phyloP scores from a whole-genome alignment of 441 rosid species.

The Pelargonium fulgidum region DNA sequence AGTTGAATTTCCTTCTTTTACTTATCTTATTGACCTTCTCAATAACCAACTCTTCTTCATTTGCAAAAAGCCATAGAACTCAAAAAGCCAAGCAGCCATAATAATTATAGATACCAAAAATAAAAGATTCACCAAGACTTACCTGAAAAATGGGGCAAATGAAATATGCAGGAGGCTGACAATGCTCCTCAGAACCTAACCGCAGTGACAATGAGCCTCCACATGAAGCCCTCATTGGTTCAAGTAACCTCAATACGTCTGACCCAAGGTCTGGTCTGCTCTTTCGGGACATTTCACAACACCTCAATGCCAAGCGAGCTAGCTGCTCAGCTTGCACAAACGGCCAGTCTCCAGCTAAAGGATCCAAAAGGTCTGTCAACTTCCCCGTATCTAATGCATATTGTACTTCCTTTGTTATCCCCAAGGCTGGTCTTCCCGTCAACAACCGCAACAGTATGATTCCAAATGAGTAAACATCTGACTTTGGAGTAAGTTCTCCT shows the following conservation, averaged over 20 bases:
- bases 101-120: neutral
- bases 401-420: slow-evolving; percentile 68
- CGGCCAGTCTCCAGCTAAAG: slow-evolving; percentile 97
- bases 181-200: slow-evolving; percentile 52
- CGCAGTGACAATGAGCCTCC: slow-evolving; percentile 52
- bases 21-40: too few species aligned
- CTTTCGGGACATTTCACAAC: slow-evolving; percentile 66
- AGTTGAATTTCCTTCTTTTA: too few species aligned
- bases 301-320: slow-evolving; percentile 73
- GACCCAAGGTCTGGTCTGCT: slow-evolving; percentile 74
- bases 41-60: neutral
- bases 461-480: slow-evolving; percentile 93
- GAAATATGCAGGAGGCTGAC: slow-evolving; percentile 70
- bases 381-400: slow-evolving; percentile 52
- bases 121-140: slow-evolving; percentile 19
- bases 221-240: slow-evolving; percentile 90
- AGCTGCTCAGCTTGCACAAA: slow-evolving; percentile 92
- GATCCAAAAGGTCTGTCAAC: slow-evolving; percentile 63
- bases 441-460: slow-evolving; percentile 64
- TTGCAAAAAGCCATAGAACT: neutral
- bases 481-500: slow-evolving; percentile 78
- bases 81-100: neutral
- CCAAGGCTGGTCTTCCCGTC: slow-evolving; percentile 67
- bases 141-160: slow-evolving; percentile 91
- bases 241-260: slow-evolving; percentile 86